phyloP scores from a whole-genome alignment of 2,329 filamentous ascomycete genomes.

The Fusarium agapanthi region DNA sequence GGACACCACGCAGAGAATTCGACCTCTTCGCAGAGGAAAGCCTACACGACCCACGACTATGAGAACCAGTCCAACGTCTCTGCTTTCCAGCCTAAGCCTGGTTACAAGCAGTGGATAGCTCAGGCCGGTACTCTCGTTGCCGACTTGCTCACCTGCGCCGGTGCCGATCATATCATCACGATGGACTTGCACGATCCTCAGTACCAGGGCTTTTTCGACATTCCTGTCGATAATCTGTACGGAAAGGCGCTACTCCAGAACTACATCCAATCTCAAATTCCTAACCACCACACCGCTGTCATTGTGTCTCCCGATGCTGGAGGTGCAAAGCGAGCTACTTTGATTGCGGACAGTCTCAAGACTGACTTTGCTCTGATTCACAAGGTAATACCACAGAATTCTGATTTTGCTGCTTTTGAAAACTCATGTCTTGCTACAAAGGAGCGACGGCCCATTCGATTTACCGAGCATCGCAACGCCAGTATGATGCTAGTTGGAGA shows the following conservation, averaged over 20 bases:
- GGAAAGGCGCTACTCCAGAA: constrained; percentile 77
- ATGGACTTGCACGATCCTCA: constrained; percentile 97
- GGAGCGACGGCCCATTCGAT: constrained; percentile 89
- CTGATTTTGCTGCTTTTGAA: constrained; percentile 45
- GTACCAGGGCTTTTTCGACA: constrained; percentile 99
- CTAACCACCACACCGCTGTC: constrained; percentile 84
- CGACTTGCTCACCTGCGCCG: constrained; percentile 92
- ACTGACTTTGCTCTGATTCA: constrained; percentile 98
- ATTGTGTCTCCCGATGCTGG: constrained; percentile 97
- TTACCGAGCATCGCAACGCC: constrained; percentile 87
- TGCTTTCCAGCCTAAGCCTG: constrained; percentile 80
- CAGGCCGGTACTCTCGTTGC: constrained; percentile 95
- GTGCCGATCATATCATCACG: constrained; percentile 95
- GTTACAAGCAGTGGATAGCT: constrained; percentile 98
- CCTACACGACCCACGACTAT: constrained; percentile 71
- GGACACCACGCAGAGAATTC: constrained; percentile 52
- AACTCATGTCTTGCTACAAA: constrained; percentile 51
- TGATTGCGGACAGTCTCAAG: constrained; percentile 90
- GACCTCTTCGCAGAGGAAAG: constrained; percentile 54
- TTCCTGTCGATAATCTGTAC: constrained; percentile 97
- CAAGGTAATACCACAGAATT: constrained; percentile 66
- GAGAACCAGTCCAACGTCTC: constrained; percentile 65
- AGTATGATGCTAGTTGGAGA: constrained; percentile 97
- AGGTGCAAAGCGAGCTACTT: constrained; percentile 93
- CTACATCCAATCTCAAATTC: constrained; percentile 82